These are phyloP conservation scores for Penicillium canariense DNA, from an alignment of 495 filamentous ascomycete genomes.

Conservation along the genomic window DNA sequence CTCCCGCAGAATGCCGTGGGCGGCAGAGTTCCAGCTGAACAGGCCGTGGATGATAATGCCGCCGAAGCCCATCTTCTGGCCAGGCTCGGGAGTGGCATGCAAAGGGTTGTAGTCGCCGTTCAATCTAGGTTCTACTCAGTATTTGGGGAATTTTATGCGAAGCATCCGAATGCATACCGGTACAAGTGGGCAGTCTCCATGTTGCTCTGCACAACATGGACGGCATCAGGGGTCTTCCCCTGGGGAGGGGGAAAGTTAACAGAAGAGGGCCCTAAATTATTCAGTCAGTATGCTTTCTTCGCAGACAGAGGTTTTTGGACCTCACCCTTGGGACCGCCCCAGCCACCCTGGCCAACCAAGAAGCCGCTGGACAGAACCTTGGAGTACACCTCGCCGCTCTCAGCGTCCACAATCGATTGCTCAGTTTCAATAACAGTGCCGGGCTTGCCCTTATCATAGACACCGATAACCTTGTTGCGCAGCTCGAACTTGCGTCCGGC, in stretches of 20 bases:
- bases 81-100: slow-evolving; percentile 79
- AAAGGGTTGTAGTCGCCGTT: slow-evolving; percentile 94
- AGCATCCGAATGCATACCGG: slow-evolving; percentile 38
- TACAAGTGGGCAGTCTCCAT: slow-evolving; percentile 72
- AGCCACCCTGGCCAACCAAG: slow-evolving; percentile 79
- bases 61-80: slow-evolving; percentile 84
- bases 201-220: slow-evolving; percentile 65
- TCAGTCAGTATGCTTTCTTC: not conserved
- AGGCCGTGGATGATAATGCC: slow-evolving; percentile 87
- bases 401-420: slow-evolving; percentile 68
- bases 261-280: slow-evolving; percentile 57
- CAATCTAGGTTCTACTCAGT: slow-evolving; percentile 39
- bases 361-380: slow-evolving; percentile 68
- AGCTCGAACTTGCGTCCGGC: slow-evolving; percentile 73
- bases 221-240: slow-evolving; percentile 69
- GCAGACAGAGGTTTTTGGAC: not conserved
- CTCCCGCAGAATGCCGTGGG: slow-evolving; percentile 69
- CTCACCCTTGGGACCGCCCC: slow-evolving; percentile 85
- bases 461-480: slow-evolving; percentile 74
- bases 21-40: slow-evolving; percentile 77
- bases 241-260: slow-evolving; percentile 72
- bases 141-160: not conserved
- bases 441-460: slow-evolving; percentile 88
- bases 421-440: slow-evolving; percentile 82
- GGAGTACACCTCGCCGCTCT: slow-evolving; percentile 68